These are phyloP conservation scores for Coemansia sp. DNA, from an alignment of 192 early-diverging fungal genomes.

Conservation along the genomic window DNA sequence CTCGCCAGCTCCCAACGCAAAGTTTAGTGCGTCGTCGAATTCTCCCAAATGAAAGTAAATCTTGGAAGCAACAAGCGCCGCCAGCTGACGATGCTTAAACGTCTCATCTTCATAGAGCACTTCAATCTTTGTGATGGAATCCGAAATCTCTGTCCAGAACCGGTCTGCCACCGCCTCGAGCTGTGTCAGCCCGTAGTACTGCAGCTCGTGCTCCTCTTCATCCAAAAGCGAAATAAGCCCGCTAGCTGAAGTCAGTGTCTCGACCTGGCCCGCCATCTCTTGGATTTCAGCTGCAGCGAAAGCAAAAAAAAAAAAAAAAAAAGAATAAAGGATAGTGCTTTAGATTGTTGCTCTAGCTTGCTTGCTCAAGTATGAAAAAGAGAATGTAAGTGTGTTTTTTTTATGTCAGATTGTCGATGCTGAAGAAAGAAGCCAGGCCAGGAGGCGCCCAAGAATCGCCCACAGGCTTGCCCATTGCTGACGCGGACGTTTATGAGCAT, in stretches of 20 bases:
- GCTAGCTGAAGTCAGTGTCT: slow-evolving; percentile 48
- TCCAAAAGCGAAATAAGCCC: slow-evolving; percentile 92
- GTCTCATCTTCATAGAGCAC: slow-evolving; percentile 87
- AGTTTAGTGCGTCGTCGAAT: slow-evolving; percentile 89
- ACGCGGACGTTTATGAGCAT: too few species aligned
- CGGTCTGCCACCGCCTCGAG: slow-evolving; percentile 84
- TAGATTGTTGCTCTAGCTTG: background rate
- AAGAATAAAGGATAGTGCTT: background rate
- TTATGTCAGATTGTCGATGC: too few species aligned
- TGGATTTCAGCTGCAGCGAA: background rate
- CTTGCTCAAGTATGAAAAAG: too few species aligned
- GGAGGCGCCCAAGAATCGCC: too few species aligned
- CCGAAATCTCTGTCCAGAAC: slow-evolving; percentile 99
- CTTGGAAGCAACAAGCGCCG: slow-evolving; percentile 97
- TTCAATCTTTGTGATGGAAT: slow-evolving; percentile 76
- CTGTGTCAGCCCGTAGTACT: slow-evolving; percentile 89
- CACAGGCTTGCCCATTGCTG: too few species aligned
- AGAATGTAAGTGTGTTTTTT: slow-evolving; percentile 6
- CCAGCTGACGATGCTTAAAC: slow-evolving; percentile 82
- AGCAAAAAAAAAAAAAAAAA: background rate
- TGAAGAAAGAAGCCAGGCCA: too few species aligned
- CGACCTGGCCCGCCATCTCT: slow-evolving; percentile 31
- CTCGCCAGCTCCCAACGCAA: slow-evolving; percentile 91
- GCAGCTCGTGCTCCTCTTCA: slow-evolving; percentile 85
- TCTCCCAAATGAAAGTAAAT: slow-evolving; percentile 97